phyloP scores from a whole-genome alignment of 23 red algal species.

The Gracilaria vermiculophylla region DNA sequence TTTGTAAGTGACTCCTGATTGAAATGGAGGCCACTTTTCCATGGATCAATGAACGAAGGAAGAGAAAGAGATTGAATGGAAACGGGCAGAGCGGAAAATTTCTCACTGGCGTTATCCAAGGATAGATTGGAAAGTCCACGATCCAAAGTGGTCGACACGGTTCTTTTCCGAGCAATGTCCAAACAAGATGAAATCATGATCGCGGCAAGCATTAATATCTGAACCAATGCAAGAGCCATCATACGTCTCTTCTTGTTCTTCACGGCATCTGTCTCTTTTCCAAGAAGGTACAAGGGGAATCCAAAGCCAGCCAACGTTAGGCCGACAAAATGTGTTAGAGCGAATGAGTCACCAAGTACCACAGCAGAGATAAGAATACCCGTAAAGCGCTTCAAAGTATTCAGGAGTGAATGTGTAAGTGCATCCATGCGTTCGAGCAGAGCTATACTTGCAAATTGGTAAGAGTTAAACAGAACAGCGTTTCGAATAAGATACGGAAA shows the following conservation, averaged over 20 bases:
- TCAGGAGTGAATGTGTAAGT: constrained; percentile 22
- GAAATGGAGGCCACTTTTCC: too few relatives aligned
- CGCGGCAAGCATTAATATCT: not conserved
- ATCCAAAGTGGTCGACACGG: not conserved
- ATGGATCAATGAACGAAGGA: not conserved
- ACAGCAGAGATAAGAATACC: constrained; percentile 20
- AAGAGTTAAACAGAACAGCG: constrained; percentile 20
- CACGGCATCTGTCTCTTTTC: not conserved
- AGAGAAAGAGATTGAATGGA: not conserved
- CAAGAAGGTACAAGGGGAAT: constrained; percentile 9
- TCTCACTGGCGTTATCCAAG: not conserved
- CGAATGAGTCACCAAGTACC: not conserved
- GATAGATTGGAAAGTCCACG: not conserved
- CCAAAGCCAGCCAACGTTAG: constrained; percentile 2
- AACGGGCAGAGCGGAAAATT: not conserved
- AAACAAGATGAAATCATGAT: not conserved
- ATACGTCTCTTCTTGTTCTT: not conserved
- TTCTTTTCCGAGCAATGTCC: not conserved
- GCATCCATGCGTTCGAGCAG: not conserved
- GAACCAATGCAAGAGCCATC: not conserved
- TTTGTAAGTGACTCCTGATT: too few relatives aligned
- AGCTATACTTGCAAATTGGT: constrained; percentile 31
- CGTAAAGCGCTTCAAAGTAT: constrained; percentile 35
- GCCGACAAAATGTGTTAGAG: not conserved
- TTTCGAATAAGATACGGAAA: constrained; percentile 1